Evolutionary conservation across 2,329 filamentous ascomycete species (phyloP).

Genomic region (Hymenoscyphus repandus): DNA sequence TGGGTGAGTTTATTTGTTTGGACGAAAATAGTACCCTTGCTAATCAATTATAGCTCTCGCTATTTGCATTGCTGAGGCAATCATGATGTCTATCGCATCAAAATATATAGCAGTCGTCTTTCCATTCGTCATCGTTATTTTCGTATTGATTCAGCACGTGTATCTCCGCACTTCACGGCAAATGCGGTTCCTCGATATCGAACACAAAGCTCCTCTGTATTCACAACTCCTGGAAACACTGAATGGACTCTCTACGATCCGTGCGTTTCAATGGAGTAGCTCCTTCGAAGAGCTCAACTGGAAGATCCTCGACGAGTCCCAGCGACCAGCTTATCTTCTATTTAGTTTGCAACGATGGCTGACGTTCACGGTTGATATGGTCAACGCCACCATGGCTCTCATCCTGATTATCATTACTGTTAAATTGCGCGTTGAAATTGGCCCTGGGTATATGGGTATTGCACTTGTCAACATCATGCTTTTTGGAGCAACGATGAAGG

Average conservation of each 20-base stretch:
- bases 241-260: constrained; percentile 43
- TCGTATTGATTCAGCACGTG: constrained; percentile 32
- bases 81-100: no score
- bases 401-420: neutral
- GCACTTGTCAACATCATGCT: neutral
- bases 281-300: neutral
- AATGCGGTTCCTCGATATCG: constrained; percentile 41
- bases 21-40: no score
- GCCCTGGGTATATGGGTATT: neutral
- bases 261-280: constrained; percentile 49
- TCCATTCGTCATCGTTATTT: no score
- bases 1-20: no score
- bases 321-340: constrained; percentile 51
- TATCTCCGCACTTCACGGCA: constrained; percentile 44
- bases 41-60: no score
- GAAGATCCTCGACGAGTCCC: constrained; percentile 45
- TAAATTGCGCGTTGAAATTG: neutral
- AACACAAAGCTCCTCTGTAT: constrained; percentile 38
- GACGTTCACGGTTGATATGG: constrained; percentile 32
- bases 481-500: neutral
- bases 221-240: constrained; percentile 43
- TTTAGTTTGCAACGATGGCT: constrained; percentile 54
- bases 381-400: constrained; percentile 13
- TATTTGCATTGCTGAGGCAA: no score
- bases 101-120: no score